Conservation (phyloP, 2,329 filamentous ascomycete genomes). For the Penicillium vulpinum region DNA sequence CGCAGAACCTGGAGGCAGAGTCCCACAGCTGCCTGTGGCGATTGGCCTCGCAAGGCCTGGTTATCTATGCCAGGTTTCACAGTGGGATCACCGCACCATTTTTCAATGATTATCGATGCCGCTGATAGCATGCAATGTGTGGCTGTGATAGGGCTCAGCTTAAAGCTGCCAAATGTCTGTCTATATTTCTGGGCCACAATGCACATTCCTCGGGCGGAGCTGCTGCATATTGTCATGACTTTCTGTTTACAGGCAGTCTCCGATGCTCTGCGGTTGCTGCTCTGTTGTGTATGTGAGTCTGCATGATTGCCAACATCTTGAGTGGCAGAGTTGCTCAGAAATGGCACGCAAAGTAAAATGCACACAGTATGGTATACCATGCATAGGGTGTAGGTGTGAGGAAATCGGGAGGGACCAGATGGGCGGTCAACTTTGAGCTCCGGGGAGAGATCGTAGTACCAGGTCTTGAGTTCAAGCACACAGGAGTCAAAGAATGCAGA, state of each 20-base stretch:
- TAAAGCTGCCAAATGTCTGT: slow-evolving; percentile 37
- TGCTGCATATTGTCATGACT: slow-evolving; percentile 17
- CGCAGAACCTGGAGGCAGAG: slow-evolving; percentile 20
- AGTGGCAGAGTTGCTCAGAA: slow-evolving; percentile 14
- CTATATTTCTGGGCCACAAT: slow-evolving; percentile 34
- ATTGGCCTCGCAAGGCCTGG: neutral
- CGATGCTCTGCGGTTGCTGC: neutral
- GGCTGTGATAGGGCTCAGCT: slow-evolving; percentile 35
- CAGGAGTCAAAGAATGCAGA: slow-evolving; percentile 33
- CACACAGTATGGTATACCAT: slow-evolving; percentile 40
- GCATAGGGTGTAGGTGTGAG: slow-evolving; percentile 34
- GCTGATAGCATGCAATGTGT: slow-evolving; percentile 40
- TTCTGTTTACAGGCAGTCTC: slow-evolving; percentile 5
- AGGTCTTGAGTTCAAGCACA: slow-evolving; percentile 36
- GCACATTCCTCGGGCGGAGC: slow-evolving; percentile 28
- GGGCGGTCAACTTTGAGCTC: slow-evolving; percentile 31
- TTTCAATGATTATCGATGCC: slow-evolving; percentile 29
- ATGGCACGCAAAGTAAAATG: slow-evolving; percentile 36
- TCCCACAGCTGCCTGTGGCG: slow-evolving; percentile 16
- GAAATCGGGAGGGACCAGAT: slow-evolving; percentile 21
- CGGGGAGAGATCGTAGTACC: slow-evolving; percentile 37
- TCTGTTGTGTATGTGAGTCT: neutral
- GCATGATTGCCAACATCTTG: neutral
- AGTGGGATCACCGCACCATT: slow-evolving; percentile 11
- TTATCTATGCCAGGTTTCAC: neutral